Evolutionary conservation across 2,329 filamentous ascomycete genomes (phyloP).

Genomic region (Fusarium denticulatum): DNA sequence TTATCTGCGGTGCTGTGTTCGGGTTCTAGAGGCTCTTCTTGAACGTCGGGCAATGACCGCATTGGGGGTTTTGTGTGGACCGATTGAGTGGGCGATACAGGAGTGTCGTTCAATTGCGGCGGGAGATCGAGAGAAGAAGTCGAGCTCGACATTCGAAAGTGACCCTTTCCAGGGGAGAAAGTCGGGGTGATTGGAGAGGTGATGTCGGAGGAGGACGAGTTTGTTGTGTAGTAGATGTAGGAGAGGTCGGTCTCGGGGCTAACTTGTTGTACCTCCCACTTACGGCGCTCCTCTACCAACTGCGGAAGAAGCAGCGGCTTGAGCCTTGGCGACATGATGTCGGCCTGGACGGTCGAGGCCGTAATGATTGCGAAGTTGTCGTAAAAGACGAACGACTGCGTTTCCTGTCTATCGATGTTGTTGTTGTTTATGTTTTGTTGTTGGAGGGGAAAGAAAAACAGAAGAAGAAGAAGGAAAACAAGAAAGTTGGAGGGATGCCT

Average conservation of each 20-base stretch:
- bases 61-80: constrained; percentile 65
- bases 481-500: constrained; percentile 38
- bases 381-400: constrained; percentile 29
- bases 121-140: constrained; percentile 79
- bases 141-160: constrained; percentile 76
- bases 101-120: constrained; percentile 56
- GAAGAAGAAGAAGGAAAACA: constrained; percentile 15
- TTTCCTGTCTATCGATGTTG: not conserved
- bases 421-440: constrained; percentile 11
- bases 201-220: constrained; percentile 72
- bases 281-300: constrained; percentile 62
- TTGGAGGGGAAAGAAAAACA: constrained; percentile 15
- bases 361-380: constrained; percentile 25
- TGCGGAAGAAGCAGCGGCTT: constrained; percentile 65
- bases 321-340: constrained; percentile 59
- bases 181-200: constrained; percentile 77
- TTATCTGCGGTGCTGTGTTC: constrained; percentile 56
- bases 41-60: constrained; percentile 79
- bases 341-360: constrained; percentile 40
- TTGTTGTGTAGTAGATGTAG: constrained; percentile 58
- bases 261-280: constrained; percentile 49
- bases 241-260: constrained; percentile 48
- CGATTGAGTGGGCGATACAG: constrained; percentile 62
- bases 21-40: constrained; percentile 81
- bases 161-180: constrained; percentile 68